Evolutionary conservation across 78 protist species (phyloP).

Genomic region (Chrysochromulina parva): DNA sequence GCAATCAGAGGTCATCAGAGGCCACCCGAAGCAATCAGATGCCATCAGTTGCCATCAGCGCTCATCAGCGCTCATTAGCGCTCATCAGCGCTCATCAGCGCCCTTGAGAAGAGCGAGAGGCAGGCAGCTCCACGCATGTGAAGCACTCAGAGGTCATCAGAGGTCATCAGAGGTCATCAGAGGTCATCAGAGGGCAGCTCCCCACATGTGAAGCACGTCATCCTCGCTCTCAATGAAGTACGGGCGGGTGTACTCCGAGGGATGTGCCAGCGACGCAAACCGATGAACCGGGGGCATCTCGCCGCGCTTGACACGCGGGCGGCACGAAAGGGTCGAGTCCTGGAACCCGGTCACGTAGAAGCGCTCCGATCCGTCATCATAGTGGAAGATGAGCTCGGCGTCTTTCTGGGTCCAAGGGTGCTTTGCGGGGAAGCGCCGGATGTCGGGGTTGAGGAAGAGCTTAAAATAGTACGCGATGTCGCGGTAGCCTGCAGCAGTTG

Average conservation of each 20-base stretch:
- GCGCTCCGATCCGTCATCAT: neutral
- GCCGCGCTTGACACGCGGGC: neutral
- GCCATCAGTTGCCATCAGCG: too few relatives aligned
- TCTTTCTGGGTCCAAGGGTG: neutral
- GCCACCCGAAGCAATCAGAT: too few relatives aligned
- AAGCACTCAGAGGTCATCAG: too few relatives aligned
- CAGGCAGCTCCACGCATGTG: too few relatives aligned
- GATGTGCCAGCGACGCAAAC: neutral
- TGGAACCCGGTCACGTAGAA: neutral
- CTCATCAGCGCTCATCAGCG: too few relatives aligned
- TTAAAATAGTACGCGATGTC: conserved; percentile 38
- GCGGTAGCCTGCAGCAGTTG: neutral
- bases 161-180: too few relatives aligned
- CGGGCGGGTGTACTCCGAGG: neutral
- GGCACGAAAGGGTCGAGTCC: neutral
- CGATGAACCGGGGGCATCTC: neutral
- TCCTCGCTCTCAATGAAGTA: conserved; percentile 33
- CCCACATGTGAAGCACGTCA: conserved; percentile 54
- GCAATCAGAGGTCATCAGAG: too few relatives aligned
- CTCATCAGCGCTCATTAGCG: too few relatives aligned
- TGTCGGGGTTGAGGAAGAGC: conserved; percentile 37
- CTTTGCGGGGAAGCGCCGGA: conserved; percentile 2
- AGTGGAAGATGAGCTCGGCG: neutral
- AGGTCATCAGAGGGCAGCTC: too few relatives aligned
- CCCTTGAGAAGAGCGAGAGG: too few relatives aligned